These are phyloP conservation scores for Blastobotrys capitulatus DNA, from an alignment of 1,139 yeast species.

Conservation along the genomic window DNA sequence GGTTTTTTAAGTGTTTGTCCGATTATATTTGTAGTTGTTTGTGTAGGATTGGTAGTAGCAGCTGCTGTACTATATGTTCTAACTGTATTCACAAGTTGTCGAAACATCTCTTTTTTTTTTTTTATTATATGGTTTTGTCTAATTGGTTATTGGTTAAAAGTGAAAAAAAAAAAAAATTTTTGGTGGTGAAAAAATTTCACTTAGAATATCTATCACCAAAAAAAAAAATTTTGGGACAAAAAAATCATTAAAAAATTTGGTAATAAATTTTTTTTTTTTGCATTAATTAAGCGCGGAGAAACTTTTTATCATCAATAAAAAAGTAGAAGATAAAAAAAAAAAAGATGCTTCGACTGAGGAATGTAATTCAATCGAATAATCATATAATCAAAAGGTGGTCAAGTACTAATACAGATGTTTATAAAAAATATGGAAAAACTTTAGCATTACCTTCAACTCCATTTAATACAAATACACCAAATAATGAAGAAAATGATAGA, in stretches of 20 bases:
- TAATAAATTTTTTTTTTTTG: too few species aligned
- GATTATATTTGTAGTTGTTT: not conserved
- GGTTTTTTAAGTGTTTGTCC: conserved; percentile 24
- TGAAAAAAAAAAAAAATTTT: too few species aligned
- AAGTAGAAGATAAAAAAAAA: not conserved
- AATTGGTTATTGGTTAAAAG: too few species aligned
- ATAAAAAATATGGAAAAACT: conserved; percentile 40
- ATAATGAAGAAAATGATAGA: conserved; percentile 25
- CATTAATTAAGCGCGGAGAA: too few species aligned
- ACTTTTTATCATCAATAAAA: too few species aligned
- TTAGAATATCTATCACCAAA: too few species aligned
- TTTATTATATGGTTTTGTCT: too few species aligned
- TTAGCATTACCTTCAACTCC: conserved; percentile 48
- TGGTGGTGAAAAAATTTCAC: conserved; percentile 5
- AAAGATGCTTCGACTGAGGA: not conserved
- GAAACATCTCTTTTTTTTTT: too few species aligned
- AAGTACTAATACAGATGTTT: conserved; percentile 6
- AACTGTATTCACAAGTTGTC: too few species aligned
- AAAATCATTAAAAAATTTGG: conserved; percentile 1
- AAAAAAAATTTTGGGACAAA: conserved; percentile 6
- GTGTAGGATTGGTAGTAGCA: not conserved
- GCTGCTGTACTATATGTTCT: not conserved
- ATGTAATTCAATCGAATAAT: not conserved
- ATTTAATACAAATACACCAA: conserved; percentile 46
- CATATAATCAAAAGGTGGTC: not conserved